Evolutionary conservation across 208 protist species (phyloP).

Genomic region (Trypanosoma vivax): DNA sequence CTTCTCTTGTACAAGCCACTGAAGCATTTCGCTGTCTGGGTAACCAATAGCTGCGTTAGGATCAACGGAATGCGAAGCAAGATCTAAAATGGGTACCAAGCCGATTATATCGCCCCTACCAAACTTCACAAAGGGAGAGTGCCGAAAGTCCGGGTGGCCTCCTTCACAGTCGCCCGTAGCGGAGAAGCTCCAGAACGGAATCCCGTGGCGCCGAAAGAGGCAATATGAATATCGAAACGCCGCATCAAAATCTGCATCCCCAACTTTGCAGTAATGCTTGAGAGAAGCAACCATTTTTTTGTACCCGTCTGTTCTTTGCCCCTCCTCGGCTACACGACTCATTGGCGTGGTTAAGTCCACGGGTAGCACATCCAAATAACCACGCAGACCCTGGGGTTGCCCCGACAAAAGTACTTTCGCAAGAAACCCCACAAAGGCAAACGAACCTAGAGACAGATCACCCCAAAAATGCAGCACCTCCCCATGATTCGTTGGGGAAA

Average conservation of each 20-base stretch:
- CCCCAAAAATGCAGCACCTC: slow-evolving; percentile 71
- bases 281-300: slow-evolving; percentile 47
- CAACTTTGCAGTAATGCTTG: slow-evolving; percentile 42
- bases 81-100: slow-evolving; percentile 81
- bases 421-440: slow-evolving; percentile 68
- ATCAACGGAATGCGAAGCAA: slow-evolving; percentile 68
- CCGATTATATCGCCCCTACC: slow-evolving; percentile 65
- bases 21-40: slow-evolving; percentile 81
- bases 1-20: slow-evolving; percentile 72
- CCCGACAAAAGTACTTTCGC: slow-evolving; percentile 58
- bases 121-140: slow-evolving; percentile 38
- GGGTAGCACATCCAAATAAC: slow-evolving; percentile 78
- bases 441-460: slow-evolving; percentile 68
- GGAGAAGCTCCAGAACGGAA: slow-evolving; percentile 75
- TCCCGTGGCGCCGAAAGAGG: slow-evolving; percentile 76
- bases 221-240: slow-evolving; percentile 77
- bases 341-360: slow-evolving; percentile 74
- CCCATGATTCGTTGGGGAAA: slow-evolving; percentile 52
- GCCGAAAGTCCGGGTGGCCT: slow-evolving; percentile 73
- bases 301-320: slow-evolving; percentile 61
- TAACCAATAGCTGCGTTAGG: slow-evolving; percentile 82
- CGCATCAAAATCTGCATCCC: slow-evolving; percentile 56
- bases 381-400: slow-evolving; percentile 61
- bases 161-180: slow-evolving; percentile 36
- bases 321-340: slow-evolving; percentile 49